phyloP scores from a whole-genome alignment of 257 asterid genomes.

The Capsicum baccatum region DNA sequence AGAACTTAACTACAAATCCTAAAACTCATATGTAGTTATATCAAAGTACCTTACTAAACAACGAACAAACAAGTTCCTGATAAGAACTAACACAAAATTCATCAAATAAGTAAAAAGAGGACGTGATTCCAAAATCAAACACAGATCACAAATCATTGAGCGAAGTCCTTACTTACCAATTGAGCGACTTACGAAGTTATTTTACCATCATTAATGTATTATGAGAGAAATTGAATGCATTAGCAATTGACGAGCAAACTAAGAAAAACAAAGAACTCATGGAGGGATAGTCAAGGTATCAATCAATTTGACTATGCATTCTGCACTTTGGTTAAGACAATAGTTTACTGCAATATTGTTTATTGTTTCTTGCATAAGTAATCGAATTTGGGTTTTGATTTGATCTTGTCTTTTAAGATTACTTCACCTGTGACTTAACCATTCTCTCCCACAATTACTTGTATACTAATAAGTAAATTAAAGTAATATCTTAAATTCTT shows the following conservation, averaged over 20 bases:
- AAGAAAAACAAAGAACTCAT: not conserved
- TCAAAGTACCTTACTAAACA: not conserved
- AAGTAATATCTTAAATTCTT: too few relatives aligned
- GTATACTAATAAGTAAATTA: too few relatives aligned
- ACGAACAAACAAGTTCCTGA: conserved; percentile 7
- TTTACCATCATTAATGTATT: too few relatives aligned
- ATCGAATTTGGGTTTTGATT: too few relatives aligned
- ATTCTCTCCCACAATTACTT: too few relatives aligned
- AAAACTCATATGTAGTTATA: not conserved
- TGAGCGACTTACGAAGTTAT: not conserved
- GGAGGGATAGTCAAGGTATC: not conserved
- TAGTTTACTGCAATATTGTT: too few relatives aligned
- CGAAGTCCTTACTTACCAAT: not conserved
- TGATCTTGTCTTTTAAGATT: too few relatives aligned
- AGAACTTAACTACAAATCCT: not conserved
- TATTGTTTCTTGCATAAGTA: too few relatives aligned
- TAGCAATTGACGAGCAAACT: not conserved
- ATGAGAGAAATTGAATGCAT: not conserved
- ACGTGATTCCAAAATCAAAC: not conserved
- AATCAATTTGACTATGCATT: not conserved
- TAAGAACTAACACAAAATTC: not conserved
- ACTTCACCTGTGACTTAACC: too few relatives aligned
- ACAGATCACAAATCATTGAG: not conserved
- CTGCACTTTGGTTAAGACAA: too few relatives aligned
- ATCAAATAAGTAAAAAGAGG: conserved; percentile 1